These are phyloP conservation scores for Flaveria linearis DNA, from an alignment of 129 eudicot species.

Conservation along the genomic window DNA sequence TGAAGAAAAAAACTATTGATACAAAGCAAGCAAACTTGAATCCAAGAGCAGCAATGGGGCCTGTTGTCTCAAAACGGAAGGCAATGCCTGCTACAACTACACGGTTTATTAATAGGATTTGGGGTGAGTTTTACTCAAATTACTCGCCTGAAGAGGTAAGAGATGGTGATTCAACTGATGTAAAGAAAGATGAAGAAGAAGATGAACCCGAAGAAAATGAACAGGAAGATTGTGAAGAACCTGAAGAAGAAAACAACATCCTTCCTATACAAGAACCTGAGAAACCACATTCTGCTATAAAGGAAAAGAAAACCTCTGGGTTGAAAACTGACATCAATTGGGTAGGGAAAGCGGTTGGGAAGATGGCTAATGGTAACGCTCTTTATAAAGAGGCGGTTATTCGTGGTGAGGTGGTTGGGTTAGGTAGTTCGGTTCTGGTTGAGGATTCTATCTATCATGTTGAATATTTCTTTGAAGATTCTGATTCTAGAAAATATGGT, in stretches of 20 bases:
- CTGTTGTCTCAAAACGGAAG: slow-evolving; percentile 72
- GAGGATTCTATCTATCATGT: slow-evolving; percentile 63
- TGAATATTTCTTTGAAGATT: slow-evolving; percentile 80
- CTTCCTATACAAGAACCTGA: slow-evolving; percentile 26
- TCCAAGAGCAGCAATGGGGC: slow-evolving; percentile 75
- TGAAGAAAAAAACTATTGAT: slow-evolving; percentile 71
- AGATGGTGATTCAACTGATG: slow-evolving; percentile 49
- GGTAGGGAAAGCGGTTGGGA: slow-evolving; percentile 62
- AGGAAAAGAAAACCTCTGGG: slow-evolving; percentile 37
- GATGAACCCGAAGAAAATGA: slow-evolving; percentile 71
- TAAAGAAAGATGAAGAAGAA: slow-evolving; percentile 59
- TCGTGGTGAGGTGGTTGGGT: slow-evolving; percentile 53
- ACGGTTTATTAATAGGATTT: slow-evolving; percentile 72
- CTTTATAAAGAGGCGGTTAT: slow-evolving; percentile 59
- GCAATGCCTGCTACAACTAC: slow-evolving; percentile 97
- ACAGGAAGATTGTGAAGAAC: slow-evolving; percentile 59
- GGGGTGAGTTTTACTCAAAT: slow-evolving; percentile 94
- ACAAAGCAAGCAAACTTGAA: slow-evolving; percentile 57
- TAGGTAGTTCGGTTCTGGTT: slow-evolving; percentile 64
- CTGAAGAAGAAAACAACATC: slow-evolving; percentile 41
- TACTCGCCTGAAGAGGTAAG: slow-evolving; percentile 68
- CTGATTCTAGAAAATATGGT: slow-evolving; percentile 56
- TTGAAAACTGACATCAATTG: slow-evolving; percentile 51
- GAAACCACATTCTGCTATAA: slow-evolving; percentile 28
- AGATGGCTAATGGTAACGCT: slow-evolving; percentile 44